phyloP scores from a whole-genome alignment of 2,329 filamentous ascomycete species.

The Cryphonectria radicalis region DNA sequence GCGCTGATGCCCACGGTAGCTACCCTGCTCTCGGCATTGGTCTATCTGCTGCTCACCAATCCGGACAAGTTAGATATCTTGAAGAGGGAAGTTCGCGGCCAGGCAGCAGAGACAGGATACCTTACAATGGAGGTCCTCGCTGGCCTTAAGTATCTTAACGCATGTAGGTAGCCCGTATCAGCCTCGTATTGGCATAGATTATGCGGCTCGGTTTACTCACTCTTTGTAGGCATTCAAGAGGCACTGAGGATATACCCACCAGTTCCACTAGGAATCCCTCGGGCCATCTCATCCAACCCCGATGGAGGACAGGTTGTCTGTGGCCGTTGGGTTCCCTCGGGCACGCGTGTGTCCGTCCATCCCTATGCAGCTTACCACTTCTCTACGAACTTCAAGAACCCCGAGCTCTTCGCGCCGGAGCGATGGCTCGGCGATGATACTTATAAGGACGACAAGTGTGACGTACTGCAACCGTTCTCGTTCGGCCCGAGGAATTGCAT shows the following conservation, averaged over 20 bases:
- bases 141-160: slow-evolving; percentile 17
- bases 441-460: slow-evolving; percentile 34
- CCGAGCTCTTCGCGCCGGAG: slow-evolving; percentile 52
- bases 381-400: slow-evolving; percentile 48
- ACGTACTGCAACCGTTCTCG: slow-evolving; percentile 38
- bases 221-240: slow-evolving; percentile 35
- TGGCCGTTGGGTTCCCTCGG: slow-evolving; percentile 38
- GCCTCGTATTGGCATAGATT: no score
- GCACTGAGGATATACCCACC: slow-evolving; percentile 42
- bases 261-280: slow-evolving; percentile 34
- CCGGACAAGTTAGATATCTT: background rate
- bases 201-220: background rate
- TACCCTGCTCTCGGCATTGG: slow-evolving; percentile 14
- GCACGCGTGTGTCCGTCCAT: slow-evolving; percentile 46
- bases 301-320: slow-evolving; percentile 39
- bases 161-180: slow-evolving; percentile 10
- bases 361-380: slow-evolving; percentile 51
- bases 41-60: slow-evolving; percentile 17
- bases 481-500: slow-evolving; percentile 39
- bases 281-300: slow-evolving; percentile 33
- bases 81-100: slow-evolving; percentile 12
- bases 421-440: slow-evolving; percentile 43
- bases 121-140: slow-evolving; percentile 22
- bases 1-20: background rate
- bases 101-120: background rate